Base-by-base conservation (phyloP, 2,329 filamentous ascomycete species). In the Myriosclerotinia scirpicola region DNA sequence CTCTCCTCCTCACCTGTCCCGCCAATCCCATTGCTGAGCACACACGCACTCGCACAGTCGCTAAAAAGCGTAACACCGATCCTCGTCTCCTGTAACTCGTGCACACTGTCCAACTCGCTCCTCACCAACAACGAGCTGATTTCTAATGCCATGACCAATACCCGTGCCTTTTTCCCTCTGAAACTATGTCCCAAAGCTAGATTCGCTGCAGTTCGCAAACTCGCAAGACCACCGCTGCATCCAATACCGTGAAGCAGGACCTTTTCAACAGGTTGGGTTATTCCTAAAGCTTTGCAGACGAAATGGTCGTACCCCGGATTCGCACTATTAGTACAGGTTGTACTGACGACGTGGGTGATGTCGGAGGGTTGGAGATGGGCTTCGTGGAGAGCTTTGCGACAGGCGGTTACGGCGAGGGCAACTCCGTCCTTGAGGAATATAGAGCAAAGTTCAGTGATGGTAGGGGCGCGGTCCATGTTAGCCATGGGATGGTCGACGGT, bases 221-320 rank as follows among this genome's bases (percentile, higher is more conserved):
- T 81, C 1, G 87, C 86, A 11, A 90, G 77, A 0, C 88, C 88
- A 42, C 87, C 88, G 46, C 84, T 84, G 74, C 88, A 90, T 15
- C 87, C 88, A 17, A 90, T 81, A 4, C 87, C 87, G 72, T 90
- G 87, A 20, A 90, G 79, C 5, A 90, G 79, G 7, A 88, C 84
- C 72, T 87, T 89, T 71, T 90, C 86, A 2, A 87, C 82, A n/a
- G 78, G 78, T 44, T 82, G 79, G n/a, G 79, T 79, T 40, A 90
- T 79, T 0, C 85, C 85, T 2, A 90, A 77, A 5, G 80, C 78
- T 72, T 85, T 86, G 63, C 83, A 83, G 34, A 90, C 85, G 69
- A 81, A 88, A 75, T 89, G 85, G 71, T 90, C 88, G 73, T 86
- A 90, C 1, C 87, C 87, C 0, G 87, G 87, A 74, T 90, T 90